Conservation (phyloP, 1,284 basidiomycete genomes). For the Ganoderma multipileum region DNA sequence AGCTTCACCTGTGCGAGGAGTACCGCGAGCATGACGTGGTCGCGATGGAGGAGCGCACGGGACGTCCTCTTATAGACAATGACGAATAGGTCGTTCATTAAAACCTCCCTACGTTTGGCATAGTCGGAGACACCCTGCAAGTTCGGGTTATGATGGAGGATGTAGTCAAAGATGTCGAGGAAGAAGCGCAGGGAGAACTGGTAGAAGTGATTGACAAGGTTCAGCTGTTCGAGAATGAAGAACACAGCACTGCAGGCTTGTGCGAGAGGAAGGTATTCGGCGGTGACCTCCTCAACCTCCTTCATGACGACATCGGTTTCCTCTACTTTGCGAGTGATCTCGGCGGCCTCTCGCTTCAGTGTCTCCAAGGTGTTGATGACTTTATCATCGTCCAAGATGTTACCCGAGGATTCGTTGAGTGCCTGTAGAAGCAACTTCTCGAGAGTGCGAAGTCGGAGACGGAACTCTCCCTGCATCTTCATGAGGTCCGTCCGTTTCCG, state of each 20-base stretch:
- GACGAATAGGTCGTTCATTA: slow-evolving; percentile 93
- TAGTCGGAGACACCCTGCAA: slow-evolving; percentile 83
- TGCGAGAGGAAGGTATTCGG: slow-evolving; percentile 93
- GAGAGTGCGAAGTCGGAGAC: slow-evolving; percentile 89
- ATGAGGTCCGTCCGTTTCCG: slow-evolving; percentile 97
- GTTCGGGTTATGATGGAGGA: slow-evolving; percentile 92
- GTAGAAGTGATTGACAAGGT: slow-evolving; percentile 97
- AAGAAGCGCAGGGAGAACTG: slow-evolving; percentile 98
- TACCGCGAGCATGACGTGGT: slow-evolving; percentile 92
- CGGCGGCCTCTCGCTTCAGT: slow-evolving; percentile 96
- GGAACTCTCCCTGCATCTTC: slow-evolving; percentile 99
- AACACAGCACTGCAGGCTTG: slow-evolving; percentile 97
- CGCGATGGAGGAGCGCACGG: slow-evolving; percentile 89
- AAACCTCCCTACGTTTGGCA: slow-evolving; percentile 76
- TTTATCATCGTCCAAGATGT: slow-evolving; percentile 99
- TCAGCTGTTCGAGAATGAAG: slow-evolving; percentile 96
- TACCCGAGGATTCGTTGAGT: slow-evolving; percentile 95
- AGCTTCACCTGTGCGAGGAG: slow-evolving; percentile 92
- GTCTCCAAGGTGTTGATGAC: slow-evolving; percentile 98
- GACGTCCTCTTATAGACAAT: slow-evolving; percentile 91
- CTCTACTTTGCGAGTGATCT: slow-evolving; percentile 96
- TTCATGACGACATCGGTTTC: slow-evolving; percentile 96
- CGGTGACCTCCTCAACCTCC: slow-evolving; percentile 95
- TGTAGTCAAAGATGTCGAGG: slow-evolving; percentile 97
- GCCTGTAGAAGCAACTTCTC: slow-evolving; percentile 95